Percentiles rank a stretch among this genome's conserved stretches.
phyloP scores from a whole-genome alignment of 441 rosid species.

The Hura crepitans region DNA sequence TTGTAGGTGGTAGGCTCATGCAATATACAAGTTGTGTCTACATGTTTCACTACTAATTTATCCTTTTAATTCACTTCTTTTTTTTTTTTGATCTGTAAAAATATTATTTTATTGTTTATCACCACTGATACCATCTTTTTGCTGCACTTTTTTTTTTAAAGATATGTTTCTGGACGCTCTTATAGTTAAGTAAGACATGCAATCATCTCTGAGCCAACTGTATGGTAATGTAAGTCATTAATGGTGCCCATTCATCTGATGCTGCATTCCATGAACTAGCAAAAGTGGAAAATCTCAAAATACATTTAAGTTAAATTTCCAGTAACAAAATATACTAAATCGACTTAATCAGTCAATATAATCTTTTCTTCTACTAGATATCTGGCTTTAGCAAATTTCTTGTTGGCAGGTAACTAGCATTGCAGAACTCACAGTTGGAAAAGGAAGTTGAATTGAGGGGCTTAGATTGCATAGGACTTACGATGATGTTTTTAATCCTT shows the following conservation, averaged over 20 bases:
- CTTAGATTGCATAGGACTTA: conserved; percentile 5
- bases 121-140: not conserved
- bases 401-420: not conserved
- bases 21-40: not conserved
- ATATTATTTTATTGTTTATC: not conserved
- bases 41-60: not conserved
- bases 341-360: not conserved
- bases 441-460: not conserved
- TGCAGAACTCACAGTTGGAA: conserved; percentile 4
- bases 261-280: conserved; percentile 6
- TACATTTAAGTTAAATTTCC: not conserved
- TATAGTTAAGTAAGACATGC: not conserved
- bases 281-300: not conserved
- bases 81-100: not conserved
- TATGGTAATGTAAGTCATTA: not conserved
- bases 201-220: not conserved
- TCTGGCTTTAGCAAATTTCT: conserved; percentile 6
- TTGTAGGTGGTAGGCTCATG: not conserved
- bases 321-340: not conserved
- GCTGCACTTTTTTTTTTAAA: not conserved
- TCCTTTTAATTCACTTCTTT: not conserved
- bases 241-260: not conserved
- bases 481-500: not conserved
- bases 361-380: conserved; percentile 10
- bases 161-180: not conserved